Percentiles rank a stretch among this genome's conserved stretches.
Evolutionary conservation across 2,329 filamentous ascomycete genomes (phyloP).

Genomic region (Macrophomina pseudophaseolina): DNA sequence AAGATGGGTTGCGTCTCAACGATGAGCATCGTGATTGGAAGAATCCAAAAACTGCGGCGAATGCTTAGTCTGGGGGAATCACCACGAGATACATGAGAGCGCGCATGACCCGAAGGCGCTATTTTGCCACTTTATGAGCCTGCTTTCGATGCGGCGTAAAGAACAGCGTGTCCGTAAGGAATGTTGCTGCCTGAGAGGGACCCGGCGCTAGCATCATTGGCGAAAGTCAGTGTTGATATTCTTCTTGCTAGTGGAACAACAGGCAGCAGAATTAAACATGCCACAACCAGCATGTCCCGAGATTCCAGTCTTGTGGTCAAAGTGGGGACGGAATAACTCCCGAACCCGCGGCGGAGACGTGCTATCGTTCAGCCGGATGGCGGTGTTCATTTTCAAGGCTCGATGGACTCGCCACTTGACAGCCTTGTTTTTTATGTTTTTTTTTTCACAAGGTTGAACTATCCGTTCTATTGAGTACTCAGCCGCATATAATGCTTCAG

Average conservation of each 20-base stretch:
- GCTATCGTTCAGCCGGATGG: not conserved
- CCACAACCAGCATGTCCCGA: not conserved
- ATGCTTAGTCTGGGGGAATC: too few species aligned
- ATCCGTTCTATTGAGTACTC: not conserved
- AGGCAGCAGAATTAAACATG: conserved; percentile 1
- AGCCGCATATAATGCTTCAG: not conserved
- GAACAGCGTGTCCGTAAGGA: not conserved
- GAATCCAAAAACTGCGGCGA: not conserved
- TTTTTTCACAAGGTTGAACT: not conserved
- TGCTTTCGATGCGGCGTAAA: not conserved
- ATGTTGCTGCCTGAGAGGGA: conserved; percentile 7
- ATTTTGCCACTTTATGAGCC: too few species aligned
- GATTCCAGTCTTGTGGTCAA: not conserved
- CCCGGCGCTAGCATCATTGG: not conserved
- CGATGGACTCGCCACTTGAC: not conserved
- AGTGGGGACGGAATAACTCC: not conserved
- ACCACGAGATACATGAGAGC: too few species aligned
- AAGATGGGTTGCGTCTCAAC: conserved; percentile 8
- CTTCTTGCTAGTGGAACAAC: not conserved
- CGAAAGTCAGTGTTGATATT: not conserved
- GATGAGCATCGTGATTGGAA: not conserved
- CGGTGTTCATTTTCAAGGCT: not conserved
- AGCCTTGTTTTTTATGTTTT: not conserved
- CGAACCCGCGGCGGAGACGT: not conserved
- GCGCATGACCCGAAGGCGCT: too few species aligned